Evolutionary conservation across 176 grass and related monocot genomes (phyloP).

Genomic region (Raddia guianensis): DNA sequence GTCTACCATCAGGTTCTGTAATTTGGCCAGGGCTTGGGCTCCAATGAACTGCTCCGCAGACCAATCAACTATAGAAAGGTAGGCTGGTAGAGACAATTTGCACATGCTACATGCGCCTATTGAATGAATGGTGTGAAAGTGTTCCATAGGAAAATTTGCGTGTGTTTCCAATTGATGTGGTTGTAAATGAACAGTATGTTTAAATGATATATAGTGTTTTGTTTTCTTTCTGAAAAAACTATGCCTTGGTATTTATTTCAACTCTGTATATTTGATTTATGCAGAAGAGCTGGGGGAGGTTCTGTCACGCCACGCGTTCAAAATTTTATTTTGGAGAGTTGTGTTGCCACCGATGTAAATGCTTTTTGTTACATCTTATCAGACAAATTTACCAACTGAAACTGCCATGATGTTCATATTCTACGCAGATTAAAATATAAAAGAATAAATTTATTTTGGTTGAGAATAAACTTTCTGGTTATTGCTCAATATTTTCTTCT

Average conservation of each 20-base stretch:
- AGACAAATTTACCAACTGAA: not conserved
- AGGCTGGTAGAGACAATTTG: not conserved
- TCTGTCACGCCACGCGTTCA: constrained; percentile 71
- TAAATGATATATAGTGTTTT: not conserved
- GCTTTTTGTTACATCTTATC: not conserved
- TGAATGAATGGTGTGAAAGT: not conserved
- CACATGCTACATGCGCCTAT: not conserved
- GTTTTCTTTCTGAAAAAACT: not conserved
- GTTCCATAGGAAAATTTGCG: not conserved
- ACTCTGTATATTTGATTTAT: constrained; percentile 22
- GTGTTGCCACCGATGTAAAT: constrained; percentile 57
- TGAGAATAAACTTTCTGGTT: not conserved
- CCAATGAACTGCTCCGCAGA: not conserved
- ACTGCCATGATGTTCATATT: not conserved
- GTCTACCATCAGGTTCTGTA: no score
- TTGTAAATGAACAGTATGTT: not conserved
- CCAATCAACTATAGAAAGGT: not conserved
- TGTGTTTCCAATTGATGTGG: not conserved
- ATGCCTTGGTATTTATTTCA: not conserved
- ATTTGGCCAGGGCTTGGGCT: not conserved
- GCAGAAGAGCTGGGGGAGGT: constrained; percentile 79
- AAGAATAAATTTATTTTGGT: not conserved
- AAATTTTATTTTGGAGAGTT: constrained; percentile 65
- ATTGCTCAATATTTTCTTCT: not conserved
- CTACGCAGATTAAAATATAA: not conserved